These are phyloP conservation scores for Metschnikowia lochheadii DNA, from an alignment of 805 yeast genomes.

Conservation along the genomic window DNA sequence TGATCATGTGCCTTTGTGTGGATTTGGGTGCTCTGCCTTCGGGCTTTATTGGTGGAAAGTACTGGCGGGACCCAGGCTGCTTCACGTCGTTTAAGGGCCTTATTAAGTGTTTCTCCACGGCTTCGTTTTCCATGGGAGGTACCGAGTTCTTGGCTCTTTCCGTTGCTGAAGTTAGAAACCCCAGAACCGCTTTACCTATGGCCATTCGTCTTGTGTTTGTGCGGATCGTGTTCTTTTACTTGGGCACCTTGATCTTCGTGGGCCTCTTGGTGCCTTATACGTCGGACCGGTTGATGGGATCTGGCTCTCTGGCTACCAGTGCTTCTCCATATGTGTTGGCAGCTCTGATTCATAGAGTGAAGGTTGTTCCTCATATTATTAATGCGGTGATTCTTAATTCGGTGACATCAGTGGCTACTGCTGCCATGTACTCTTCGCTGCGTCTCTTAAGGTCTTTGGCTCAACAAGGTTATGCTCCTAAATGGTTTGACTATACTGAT, in stretches of 20 bases:
- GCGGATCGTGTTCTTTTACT: conserved; percentile 35
- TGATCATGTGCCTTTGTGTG: conserved; percentile 38
- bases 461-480: conserved; percentile 27
- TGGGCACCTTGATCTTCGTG: conserved; percentile 36
- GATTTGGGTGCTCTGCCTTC: conserved; percentile 30
- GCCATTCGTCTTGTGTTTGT: conserved; percentile 40
- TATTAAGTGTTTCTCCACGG: conserved; percentile 36
- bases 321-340: conserved; percentile 30
- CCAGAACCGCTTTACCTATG: conserved; percentile 36
- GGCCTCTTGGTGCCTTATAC: conserved; percentile 38
- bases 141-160: conserved; percentile 39
- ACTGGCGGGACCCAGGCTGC: conserved; percentile 40
- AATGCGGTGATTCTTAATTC: conserved; percentile 32
- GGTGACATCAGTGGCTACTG: conserved; percentile 29
- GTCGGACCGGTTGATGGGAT: conserved; percentile 33
- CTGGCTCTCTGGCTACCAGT: conserved; percentile 26
- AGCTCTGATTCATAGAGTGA: conserved; percentile 24
- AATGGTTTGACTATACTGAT: conserved; percentile 27
- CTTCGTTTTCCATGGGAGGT: conserved; percentile 40
- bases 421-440: conserved; percentile 28
- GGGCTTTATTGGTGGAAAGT: conserved; percentile 39
- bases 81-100: conserved; percentile 38
- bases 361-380: conserved; percentile 28
- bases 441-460: conserved; percentile 26
- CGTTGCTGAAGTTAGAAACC: conserved; percentile 38